Conservation (phyloP, 202 grass and related monocot genomes). For the Saccharum hybrid region DNA sequence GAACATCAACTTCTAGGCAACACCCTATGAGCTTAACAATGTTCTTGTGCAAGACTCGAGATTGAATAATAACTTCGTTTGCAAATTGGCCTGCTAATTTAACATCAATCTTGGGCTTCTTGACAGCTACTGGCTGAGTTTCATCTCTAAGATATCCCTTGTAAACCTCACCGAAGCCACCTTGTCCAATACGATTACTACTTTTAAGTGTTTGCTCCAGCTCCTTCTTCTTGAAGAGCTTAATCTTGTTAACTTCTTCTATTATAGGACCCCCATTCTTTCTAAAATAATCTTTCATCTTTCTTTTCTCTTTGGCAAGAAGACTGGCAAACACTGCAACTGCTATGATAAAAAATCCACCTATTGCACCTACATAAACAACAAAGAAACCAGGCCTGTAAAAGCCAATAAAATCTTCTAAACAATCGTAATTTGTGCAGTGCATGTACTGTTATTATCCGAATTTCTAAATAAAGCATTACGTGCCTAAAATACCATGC, state of each 20-base stretch:
- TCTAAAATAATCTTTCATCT: conserved; percentile 21
- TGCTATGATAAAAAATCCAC: conserved; percentile 2
- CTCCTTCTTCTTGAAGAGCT: conserved; percentile 17
- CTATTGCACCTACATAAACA: conserved; percentile 2
- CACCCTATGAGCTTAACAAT: conserved; percentile 27
- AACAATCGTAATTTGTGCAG: not conserved
- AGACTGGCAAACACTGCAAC: conserved; percentile 34
- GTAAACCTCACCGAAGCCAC: conserved; percentile 30
- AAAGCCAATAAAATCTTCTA: too few species aligned
- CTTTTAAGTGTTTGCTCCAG: conserved; percentile 5
- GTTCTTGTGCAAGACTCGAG: conserved; percentile 30
- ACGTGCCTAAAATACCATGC: too few species aligned
- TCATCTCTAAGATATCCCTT: not conserved
- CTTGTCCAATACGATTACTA: not conserved
- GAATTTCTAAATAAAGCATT: too few species aligned
- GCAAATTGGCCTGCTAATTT: conserved; percentile 14
- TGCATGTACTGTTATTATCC: too few species aligned
- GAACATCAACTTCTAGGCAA: conserved; percentile 27
- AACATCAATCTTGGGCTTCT: conserved; percentile 19
- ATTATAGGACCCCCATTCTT: conserved; percentile 19
- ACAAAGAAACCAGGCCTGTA: not conserved
- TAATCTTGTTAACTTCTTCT: conserved; percentile 23
- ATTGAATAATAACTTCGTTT: conserved; percentile 22
- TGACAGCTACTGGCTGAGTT: conserved; percentile 12
- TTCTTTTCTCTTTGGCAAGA: conserved; percentile 21